A percentile compares a stretch with the other conserved stretches of the same genome.
Evolutionary conservation across 495 filamentous ascomycete genomes (phyloP).

Genomic region (Glonium stellatum): DNA sequence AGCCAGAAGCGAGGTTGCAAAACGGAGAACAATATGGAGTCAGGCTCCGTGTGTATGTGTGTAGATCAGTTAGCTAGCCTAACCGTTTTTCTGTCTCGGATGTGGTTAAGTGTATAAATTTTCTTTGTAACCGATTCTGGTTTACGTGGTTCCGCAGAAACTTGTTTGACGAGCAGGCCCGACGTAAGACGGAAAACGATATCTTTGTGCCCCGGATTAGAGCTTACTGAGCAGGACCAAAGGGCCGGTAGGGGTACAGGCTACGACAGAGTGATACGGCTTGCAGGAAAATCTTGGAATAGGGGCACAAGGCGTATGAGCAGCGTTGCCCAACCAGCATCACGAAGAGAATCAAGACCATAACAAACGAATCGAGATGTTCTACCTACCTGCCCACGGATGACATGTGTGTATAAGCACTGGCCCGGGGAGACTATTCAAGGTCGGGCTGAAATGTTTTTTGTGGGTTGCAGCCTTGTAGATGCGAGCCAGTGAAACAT

Average conservation of each 20-base stretch:
- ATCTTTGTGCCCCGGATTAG: conserved; percentile 20
- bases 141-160: conserved; percentile 13
- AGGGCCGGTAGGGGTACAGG: conserved; percentile 9
- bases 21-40: too few relatives aligned
- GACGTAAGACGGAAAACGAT: conserved; percentile 11
- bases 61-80: too few relatives aligned
- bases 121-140: conserved; percentile 14
- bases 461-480: conserved; percentile 5
- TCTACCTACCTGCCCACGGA: neutral
- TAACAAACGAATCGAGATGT: conserved; percentile 2
- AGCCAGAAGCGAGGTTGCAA: too few relatives aligned
- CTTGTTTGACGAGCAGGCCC: conserved; percentile 16
- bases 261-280: conserved; percentile 11
- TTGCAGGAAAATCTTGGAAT: conserved; percentile 10
- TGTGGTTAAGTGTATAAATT: too few relatives aligned
- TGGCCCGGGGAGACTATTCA: neutral
- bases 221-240: conserved; percentile 13
- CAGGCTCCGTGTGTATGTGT: too few relatives aligned
- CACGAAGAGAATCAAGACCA: neutral
- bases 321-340: neutral
- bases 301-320: conserved; percentile 14
- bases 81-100: too few relatives aligned
- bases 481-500: conserved; percentile 27
- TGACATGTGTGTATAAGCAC: neutral
- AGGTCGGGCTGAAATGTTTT: neutral